These are phyloP conservation scores for Dimocarpus longan DNA, from an alignment of 345 rosid species.

Conservation along the genomic window DNA sequence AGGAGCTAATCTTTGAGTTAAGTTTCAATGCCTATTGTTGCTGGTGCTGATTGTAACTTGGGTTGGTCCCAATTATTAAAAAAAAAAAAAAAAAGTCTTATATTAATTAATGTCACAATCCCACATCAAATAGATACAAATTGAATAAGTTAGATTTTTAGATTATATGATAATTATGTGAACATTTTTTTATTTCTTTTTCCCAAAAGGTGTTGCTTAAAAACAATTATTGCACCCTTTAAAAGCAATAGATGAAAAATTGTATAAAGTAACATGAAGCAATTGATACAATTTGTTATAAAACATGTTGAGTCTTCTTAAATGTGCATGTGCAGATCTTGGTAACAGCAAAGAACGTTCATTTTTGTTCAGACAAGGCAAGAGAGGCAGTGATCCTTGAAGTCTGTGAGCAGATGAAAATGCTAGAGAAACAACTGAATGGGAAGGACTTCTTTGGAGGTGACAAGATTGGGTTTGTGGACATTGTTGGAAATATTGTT, in stretches of 20 bases:
- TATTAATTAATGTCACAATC: no score
- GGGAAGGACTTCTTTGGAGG: conserved; percentile 33
- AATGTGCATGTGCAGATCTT: background rate
- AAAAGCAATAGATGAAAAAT: background rate
- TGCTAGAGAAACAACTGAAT: conserved; percentile 26
- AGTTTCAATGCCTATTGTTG: no score
- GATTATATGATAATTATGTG: no score
- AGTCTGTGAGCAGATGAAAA: conserved; percentile 10
- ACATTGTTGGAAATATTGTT: conserved; percentile 17
- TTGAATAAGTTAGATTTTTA: no score
- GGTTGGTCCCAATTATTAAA: no score
- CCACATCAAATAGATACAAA: no score
- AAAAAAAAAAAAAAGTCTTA: no score
- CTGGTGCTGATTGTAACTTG: no score
- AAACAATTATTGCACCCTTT: background rate
- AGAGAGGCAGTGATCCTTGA: conserved; percentile 19
- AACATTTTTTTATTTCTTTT: no score
- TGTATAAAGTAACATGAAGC: conserved; percentile 21
- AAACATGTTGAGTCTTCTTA: conserved; percentile 4
- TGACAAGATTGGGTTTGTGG: conserved; percentile 22
- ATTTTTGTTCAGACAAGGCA: background rate
- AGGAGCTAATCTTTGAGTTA: no score
- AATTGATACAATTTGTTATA: conserved; percentile 15
- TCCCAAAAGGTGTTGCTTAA: no score
- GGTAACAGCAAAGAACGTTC: background rate